Percentiles rank a stretch among this genome's conserved stretches.
Evolutionary conservation across 2,329 filamentous ascomycete species (phyloP).

Genomic region (Monilinia fructicola): DNA sequence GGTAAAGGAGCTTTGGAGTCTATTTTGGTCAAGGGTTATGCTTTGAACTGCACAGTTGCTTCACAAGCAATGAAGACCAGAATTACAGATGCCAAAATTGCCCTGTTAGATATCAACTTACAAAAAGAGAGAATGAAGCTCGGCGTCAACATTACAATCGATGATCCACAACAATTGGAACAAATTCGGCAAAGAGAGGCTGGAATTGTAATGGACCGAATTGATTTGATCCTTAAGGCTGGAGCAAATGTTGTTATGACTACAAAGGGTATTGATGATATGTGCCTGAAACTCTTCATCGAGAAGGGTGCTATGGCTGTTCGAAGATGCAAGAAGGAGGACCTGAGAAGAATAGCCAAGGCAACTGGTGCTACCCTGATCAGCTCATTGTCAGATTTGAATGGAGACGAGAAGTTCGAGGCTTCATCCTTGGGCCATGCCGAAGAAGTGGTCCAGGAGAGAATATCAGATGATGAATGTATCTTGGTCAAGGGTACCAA

Average conservation of each 20-base stretch:
- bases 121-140: conserved; percentile 99
- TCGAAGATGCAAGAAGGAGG: conserved; percentile 97
- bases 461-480: conserved; percentile 98
- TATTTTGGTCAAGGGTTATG: conserved; percentile 90
- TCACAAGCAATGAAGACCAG: conserved; percentile 97
- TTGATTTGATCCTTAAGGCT: conserved; percentile 97
- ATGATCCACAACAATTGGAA: conserved; percentile 95
- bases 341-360: conserved; percentile 90
- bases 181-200: conserved; percentile 93
- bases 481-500: conserved; percentile 97
- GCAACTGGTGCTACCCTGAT: conserved; percentile 92
- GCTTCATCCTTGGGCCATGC: conserved; percentile 83
- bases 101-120: conserved; percentile 94
- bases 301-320: conserved; percentile 96
- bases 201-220: conserved; percentile 87
- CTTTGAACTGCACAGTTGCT: conserved; percentile 96
- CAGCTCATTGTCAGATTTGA: conserved; percentile 90
- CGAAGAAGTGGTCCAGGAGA: conserved; percentile 96
- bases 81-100: conserved; percentile 92
- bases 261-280: conserved; percentile 97
- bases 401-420: conserved; percentile 96
- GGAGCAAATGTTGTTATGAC: conserved; percentile 95
- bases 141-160: conserved; percentile 96
- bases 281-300: conserved; percentile 90
- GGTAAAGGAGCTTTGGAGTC: conserved; percentile 91